phyloP scores from a whole-genome alignment of 75 land plant genomes.

The Pinus taeda region DNA sequence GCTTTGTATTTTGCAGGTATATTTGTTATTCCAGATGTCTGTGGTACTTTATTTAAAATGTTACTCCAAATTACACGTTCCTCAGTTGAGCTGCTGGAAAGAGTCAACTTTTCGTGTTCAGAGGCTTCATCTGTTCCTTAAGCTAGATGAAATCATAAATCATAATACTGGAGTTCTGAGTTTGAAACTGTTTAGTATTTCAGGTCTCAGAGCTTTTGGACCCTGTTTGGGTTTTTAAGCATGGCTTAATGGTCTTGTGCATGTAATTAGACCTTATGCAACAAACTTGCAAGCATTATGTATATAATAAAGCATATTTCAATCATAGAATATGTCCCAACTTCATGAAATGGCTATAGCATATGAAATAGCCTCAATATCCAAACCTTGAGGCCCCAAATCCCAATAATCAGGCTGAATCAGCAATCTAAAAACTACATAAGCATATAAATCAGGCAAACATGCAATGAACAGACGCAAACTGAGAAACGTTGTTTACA shows the following conservation, averaged over 20 bases:
- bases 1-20: constrained; percentile 64
- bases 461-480: not conserved
- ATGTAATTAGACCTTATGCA: not conserved
- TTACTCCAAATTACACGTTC: not conserved
- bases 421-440: not conserved
- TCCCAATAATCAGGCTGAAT: not conserved
- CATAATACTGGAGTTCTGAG: not conserved
- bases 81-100: not conserved
- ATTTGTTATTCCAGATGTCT: not conserved
- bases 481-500: too few species aligned
- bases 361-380: not conserved
- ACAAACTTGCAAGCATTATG: not conserved
- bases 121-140: not conserved
- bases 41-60: not conserved
- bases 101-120: not conserved
- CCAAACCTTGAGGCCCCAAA: not conserved
- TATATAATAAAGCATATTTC: not conserved
- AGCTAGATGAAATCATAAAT: not conserved
- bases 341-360: not conserved
- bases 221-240: not conserved
- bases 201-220: not conserved
- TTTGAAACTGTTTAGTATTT: not conserved
- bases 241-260: not conserved
- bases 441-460: not conserved
- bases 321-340: not conserved